phyloP scores from a whole-genome alignment of 2,329 filamentous ascomycete species.

The Alternaria longipes region DNA sequence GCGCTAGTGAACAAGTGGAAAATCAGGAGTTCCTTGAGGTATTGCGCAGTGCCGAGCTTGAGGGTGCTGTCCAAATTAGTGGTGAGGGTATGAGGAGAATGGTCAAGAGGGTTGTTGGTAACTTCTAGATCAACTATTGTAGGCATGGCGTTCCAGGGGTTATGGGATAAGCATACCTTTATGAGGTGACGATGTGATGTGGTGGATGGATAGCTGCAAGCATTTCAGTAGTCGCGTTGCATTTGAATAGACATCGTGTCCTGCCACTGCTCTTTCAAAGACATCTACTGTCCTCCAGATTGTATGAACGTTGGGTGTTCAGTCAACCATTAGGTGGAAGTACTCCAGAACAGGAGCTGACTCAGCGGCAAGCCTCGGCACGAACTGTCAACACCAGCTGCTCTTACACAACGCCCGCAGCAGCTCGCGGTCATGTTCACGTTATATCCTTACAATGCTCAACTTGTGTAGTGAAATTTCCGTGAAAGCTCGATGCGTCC shows the following conservation, averaged over 20 bases:
- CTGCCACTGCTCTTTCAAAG: not conserved
- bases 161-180: not conserved
- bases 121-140: slow-evolving; percentile 27
- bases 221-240: not conserved
- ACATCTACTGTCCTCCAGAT: too few species aligned
- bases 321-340: not conserved
- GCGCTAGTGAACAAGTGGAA: slow-evolving; percentile 68
- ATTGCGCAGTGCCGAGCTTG: slow-evolving; percentile 80
- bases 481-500: not conserved
- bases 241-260: not conserved
- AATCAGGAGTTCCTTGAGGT: slow-evolving; percentile 83
- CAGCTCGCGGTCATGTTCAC: not conserved
- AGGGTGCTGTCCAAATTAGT: slow-evolving; percentile 80
- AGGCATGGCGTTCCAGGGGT: slow-evolving; percentile 1
- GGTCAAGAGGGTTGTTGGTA: slow-evolving; percentile 72
- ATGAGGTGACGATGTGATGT: slow-evolving; percentile 3
- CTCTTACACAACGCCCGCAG: not conserved
- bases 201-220: not conserved
- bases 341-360: not conserved
- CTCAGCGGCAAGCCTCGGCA: slow-evolving; percentile 10
- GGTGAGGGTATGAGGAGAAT: slow-evolving; percentile 87
- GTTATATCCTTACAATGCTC: not conserved
- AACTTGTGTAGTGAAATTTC: not conserved
- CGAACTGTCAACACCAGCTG: not conserved
- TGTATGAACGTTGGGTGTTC: not conserved